A percentile compares a stretch with the other conserved stretches of the same genome.
Evolutionary conservation across 352 stramenopile genomes (phyloP).

Genomic region (Globisporangium emineosum): DNA sequence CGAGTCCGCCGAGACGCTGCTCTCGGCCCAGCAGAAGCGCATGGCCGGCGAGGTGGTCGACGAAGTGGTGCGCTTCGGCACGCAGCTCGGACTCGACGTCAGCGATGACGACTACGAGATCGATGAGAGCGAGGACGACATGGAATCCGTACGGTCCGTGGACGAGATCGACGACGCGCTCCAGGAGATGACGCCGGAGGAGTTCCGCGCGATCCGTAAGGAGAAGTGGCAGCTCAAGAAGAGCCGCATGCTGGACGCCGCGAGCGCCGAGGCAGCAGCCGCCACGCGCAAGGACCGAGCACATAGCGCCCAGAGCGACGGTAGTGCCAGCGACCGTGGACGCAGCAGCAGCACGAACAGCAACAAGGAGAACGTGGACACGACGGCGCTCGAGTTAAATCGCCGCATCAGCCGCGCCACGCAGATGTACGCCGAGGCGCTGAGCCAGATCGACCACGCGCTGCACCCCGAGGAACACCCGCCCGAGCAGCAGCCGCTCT

Average conservation of each 20-base stretch:
- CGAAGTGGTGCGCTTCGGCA: conserved; percentile 24
- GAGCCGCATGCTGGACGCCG: conserved; percentile 14
- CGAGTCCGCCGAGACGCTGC: conserved; percentile 55
- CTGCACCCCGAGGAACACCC: conserved; percentile 35
- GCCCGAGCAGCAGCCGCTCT: conserved; percentile 43
- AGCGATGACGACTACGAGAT: conserved; percentile 33
- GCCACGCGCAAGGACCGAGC: conserved; percentile 22
- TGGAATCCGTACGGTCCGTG: conserved; percentile 26
- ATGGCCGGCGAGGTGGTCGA: conserved; percentile 44
- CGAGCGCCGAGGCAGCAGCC: background rate
- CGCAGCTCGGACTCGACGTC: conserved; percentile 22
- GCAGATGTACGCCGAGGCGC: conserved; percentile 54
- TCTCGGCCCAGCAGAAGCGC: conserved; percentile 34
- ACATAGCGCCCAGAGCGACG: conserved; percentile 15
- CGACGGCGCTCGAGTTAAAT: conserved; percentile 30
- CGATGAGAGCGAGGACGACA: conserved; percentile 34
- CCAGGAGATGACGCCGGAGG: conserved; percentile 24
- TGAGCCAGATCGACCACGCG: conserved; percentile 45
- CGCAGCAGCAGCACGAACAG: conserved; percentile 11
- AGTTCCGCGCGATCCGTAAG: conserved; percentile 28
- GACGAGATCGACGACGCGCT: conserved; percentile 39
- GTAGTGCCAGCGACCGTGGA: conserved; percentile 2
- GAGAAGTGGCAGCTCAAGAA: conserved; percentile 26
- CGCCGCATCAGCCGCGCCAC: conserved; percentile 48
- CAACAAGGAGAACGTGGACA: conserved; percentile 18